Evolutionary conservation across 768 basidiomycete species (phyloP).

Genomic region (Boletus rubescentipes): DNA sequence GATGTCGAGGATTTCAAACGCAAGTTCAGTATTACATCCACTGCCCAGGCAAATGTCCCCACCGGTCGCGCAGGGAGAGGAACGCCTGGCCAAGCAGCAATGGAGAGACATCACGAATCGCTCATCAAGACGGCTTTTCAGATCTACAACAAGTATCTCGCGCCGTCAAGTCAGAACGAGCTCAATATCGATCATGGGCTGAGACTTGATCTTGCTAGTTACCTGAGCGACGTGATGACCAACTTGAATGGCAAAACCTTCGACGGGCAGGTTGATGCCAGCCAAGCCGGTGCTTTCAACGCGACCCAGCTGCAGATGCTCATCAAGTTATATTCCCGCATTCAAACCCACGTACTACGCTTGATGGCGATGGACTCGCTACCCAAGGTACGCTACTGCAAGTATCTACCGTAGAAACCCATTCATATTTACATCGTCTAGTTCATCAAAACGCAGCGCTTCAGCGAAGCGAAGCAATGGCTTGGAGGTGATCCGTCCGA

Average conservation of each 20-base stretch:
- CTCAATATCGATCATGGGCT: conserved; percentile 98
- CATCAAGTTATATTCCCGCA: conserved; percentile 91
- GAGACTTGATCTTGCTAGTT: conserved; percentile 90
- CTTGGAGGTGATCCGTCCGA: conserved; percentile 73
- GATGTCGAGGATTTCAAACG: conserved; percentile 97
- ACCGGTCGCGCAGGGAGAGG: conserved; percentile 39
- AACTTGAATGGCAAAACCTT: conserved; percentile 73
- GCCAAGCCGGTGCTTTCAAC: conserved; percentile 80
- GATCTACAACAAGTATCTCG: conserved; percentile 94
- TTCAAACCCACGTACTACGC: conserved; percentile 95
- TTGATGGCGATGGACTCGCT: conserved; percentile 98
- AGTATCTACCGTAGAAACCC: conserved; percentile 7
- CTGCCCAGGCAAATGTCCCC: conserved; percentile 65
- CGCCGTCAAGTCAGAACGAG: conserved; percentile 92
- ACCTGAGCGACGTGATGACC: conserved; percentile 87
- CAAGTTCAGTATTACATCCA: conserved; percentile 94
- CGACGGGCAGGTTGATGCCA: conserved; percentile 78
- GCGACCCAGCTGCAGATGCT: conserved; percentile 95
- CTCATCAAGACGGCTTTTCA: conserved; percentile 92
- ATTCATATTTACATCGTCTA: conserved; percentile 28
- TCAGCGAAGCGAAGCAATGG: conserved; percentile 77
- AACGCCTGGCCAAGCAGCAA: conserved; percentile 79
- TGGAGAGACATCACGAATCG: conserved; percentile 96
- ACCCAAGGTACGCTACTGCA: conserved; percentile 67
- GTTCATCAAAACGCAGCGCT: conserved; percentile 88